A percentile compares a stretch with the other conserved stretches of the same genome.
These are phyloP conservation scores for Lagerstroemia speciosa DNA, from an alignment of 345 rosid species.

Conservation along the genomic window DNA sequence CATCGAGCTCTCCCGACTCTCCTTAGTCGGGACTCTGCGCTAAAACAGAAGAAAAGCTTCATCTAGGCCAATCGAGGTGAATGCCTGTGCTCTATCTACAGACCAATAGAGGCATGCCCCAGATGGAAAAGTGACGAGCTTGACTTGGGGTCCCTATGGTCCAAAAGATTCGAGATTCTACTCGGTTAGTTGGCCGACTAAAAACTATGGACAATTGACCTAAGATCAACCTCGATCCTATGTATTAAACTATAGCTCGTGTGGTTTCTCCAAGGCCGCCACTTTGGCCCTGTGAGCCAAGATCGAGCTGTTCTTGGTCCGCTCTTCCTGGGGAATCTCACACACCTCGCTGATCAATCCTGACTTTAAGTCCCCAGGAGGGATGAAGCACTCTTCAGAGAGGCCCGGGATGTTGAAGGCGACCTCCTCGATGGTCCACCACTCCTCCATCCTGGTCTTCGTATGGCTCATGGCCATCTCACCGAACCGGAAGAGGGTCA, in stretches of 20 bases:
- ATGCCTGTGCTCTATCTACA: conserved; percentile 54
- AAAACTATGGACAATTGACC: conserved; percentile 40
- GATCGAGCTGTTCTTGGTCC: conserved; percentile 41
- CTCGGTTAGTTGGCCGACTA: conserved; percentile 31
- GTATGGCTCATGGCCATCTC: conserved; percentile 43
- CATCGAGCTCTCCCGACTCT: conserved; percentile 28
- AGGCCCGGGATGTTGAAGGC: conserved; percentile 88
- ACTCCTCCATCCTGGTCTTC: conserved; percentile 91
- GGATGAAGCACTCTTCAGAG: conserved; percentile 79
- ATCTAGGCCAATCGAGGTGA: conserved; percentile 31
- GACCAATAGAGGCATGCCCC: conserved; percentile 46
- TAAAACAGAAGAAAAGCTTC: conserved; percentile 36
- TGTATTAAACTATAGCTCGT: conserved; percentile 20
- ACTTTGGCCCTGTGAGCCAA: conserved; percentile 62
- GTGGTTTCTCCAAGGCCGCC: conserved; percentile 55
- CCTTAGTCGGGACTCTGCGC: conserved; percentile 49
- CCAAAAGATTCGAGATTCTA: background rate
- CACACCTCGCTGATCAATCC: conserved; percentile 51
- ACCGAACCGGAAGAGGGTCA: conserved; percentile 39
- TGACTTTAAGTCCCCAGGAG: conserved; percentile 72
- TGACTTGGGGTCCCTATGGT: background rate
- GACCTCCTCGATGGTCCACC: conserved; percentile 94
- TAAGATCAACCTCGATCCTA: conserved; percentile 33
- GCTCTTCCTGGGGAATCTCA: conserved; percentile 55
- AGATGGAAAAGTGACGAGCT: background rate